These are phyloP conservation scores for Ascochyta viciae-villosae DNA, from an alignment of 2,329 filamentous ascomycete species.

Conservation along the genomic window DNA sequence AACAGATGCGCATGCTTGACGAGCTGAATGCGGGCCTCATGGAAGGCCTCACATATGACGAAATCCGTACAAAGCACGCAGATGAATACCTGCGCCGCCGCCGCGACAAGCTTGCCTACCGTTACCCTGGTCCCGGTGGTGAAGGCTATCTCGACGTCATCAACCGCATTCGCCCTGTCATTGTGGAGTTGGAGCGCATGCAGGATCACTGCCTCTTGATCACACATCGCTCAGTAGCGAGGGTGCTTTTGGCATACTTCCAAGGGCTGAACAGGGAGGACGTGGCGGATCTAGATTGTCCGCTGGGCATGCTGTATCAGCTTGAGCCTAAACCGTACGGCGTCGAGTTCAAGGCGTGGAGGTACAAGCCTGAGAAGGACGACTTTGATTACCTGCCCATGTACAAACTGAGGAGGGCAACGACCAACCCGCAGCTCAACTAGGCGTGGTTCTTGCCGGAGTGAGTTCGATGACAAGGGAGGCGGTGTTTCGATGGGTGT, in stretches of 20 bases:
- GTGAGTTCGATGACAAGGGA: background rate
- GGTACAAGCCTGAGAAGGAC: conserved; percentile 77
- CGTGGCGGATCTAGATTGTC: conserved; percentile 93
- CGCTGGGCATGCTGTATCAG: conserved; percentile 90
- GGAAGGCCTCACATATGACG: conserved; percentile 92
- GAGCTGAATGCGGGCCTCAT: conserved; percentile 93
- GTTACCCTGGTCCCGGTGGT: conserved; percentile 93
- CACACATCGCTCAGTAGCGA: conserved; percentile 88
- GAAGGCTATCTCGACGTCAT: conserved; percentile 98
- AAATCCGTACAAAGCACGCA: conserved; percentile 79
- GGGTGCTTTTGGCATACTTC: conserved; percentile 95
- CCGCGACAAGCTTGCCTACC: conserved; percentile 90
- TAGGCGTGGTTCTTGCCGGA: conserved; percentile 15
- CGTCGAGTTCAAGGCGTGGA: conserved; percentile 94
- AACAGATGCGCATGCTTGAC: conserved; percentile 97
- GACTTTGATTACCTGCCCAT: conserved; percentile 88
- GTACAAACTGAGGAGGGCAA: conserved; percentile 74
- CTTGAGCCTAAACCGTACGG: conserved; percentile 98
- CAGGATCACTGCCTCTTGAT: conserved; percentile 94
- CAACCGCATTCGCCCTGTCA: conserved; percentile 91
- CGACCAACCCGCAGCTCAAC: conserved; percentile 26
- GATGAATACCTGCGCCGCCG: conserved; percentile 83
- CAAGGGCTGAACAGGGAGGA: conserved; percentile 89
- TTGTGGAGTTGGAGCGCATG: conserved; percentile 95
- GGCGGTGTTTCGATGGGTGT: conserved; percentile 10